Percentiles rank a stretch among this genome's conserved stretches.
Conservation (phyloP, 2,329 filamentous ascomycete genomes). For the Pseudogymnoascus sp. region DNA sequence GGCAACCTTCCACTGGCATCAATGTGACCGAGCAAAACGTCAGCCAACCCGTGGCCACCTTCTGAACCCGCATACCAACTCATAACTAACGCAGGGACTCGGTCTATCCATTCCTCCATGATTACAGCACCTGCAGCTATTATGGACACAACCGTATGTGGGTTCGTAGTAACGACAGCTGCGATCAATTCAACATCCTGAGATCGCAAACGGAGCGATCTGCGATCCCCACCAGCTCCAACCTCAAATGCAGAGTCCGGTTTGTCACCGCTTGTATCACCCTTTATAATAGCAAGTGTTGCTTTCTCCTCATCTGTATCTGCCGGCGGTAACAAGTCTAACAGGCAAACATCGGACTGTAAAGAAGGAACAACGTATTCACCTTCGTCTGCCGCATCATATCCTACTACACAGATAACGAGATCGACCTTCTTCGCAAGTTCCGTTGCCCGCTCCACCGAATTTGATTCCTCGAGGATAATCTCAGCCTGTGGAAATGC, state of each 20-base stretch:
- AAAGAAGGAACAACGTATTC: constrained; percentile 12
- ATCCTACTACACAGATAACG: constrained; percentile 12
- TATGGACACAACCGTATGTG: constrained; percentile 12
- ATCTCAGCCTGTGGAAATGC: constrained; percentile 9
- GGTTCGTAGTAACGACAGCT: constrained; percentile 10
- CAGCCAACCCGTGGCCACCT: constrained; percentile 12
- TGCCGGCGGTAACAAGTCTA: constrained; percentile 11
- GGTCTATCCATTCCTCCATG: constrained; percentile 12
- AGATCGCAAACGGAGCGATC: constrained; percentile 5
- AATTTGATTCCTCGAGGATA: constrained; percentile 9
- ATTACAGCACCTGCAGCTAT: constrained; percentile 12
- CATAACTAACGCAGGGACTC: constrained; percentile 9
- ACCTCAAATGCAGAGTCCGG: background rate
- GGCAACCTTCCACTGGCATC: constrained; percentile 13
- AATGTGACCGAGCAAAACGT: constrained; percentile 12
- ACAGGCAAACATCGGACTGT: background rate
- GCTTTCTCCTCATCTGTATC: constrained; percentile 8
- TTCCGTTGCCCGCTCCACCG: constrained; percentile 4
- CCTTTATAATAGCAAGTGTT: background rate
- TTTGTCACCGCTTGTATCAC: background rate
- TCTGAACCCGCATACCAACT: constrained; percentile 13
- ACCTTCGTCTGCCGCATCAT: constrained; percentile 12
- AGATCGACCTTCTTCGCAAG: constrained; percentile 9
- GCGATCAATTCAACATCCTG: constrained; percentile 11
- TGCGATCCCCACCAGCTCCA: constrained; percentile 12